Conservation (phyloP, 495 filamentous ascomycete genomes). For the Tuber microsphaerosporum region DNA sequence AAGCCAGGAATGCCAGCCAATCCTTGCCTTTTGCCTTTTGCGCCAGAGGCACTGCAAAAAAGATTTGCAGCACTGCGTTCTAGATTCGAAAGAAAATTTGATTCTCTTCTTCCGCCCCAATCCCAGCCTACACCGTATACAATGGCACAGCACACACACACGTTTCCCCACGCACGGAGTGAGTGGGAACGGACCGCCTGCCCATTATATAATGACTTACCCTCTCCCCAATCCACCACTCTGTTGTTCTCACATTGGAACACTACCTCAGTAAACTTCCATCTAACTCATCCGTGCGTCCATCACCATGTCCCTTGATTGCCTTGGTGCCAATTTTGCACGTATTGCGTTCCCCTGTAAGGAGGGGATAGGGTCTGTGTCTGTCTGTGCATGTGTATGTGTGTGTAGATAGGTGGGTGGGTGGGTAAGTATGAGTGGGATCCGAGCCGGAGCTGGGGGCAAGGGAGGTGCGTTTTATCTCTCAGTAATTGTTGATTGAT, state of each 20-base stretch:
- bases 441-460: no score
- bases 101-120: neutral
- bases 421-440: neutral
- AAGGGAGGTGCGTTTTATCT: neutral
- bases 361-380: neutral
- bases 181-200: neutral
- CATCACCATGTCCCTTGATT: neutral
- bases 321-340: neutral
- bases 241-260: neutral
- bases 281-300: neutral
- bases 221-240: neutral
- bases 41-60: neutral
- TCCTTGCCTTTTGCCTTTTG: neutral
- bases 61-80: neutral
- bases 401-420: neutral
- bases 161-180: neutral
- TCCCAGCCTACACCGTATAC: neutral
- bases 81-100: neutral
- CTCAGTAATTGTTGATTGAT: neutral
- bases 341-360: neutral
- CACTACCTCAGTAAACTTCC: neutral
- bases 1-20: neutral
- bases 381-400: neutral
- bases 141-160: neutral
- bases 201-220: neutral